Evolutionary conservation across 192 early-diverging fungal genomes (phyloP).

Genomic region (Mortierella claussenii): DNA sequence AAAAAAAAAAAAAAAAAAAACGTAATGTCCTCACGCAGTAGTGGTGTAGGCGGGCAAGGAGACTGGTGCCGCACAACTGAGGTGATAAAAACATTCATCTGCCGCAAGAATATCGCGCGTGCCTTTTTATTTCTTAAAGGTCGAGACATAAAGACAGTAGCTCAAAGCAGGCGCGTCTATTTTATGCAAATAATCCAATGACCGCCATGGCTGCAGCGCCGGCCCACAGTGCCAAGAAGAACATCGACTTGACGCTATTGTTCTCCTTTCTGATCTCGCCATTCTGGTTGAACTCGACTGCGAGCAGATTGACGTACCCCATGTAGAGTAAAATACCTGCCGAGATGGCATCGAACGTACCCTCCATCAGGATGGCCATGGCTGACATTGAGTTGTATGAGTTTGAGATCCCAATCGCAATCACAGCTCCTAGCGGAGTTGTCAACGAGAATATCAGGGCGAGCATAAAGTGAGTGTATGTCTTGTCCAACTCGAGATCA

Average conservation of each 20-base stretch:
- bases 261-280: constrained; percentile 46
- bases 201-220: constrained; percentile 80
- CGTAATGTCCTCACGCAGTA: no score
- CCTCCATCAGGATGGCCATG: constrained; percentile 67
- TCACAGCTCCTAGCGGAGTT: constrained; percentile 78
- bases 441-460: constrained; percentile 71
- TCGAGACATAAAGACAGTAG: no score
- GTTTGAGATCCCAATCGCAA: constrained; percentile 77
- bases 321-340: constrained; percentile 86
- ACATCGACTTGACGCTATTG: constrained; percentile 54
- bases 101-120: no score
- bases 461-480: constrained; percentile 62
- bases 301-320: constrained; percentile 77
- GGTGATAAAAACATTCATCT: no score
- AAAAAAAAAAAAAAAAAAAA: no score
- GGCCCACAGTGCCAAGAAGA: constrained; percentile 71
- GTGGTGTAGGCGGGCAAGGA: no score
- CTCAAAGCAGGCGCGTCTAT: no score
- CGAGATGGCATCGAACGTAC: constrained; percentile 79
- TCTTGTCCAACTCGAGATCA: constrained; percentile 56
- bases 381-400: constrained; percentile 66
- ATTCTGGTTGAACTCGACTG: constrained; percentile 73
- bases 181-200: constrained; percentile 62
- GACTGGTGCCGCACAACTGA: no score
- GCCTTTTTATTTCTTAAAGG: no score